A percentile compares a stretch with the other conserved stretches of the same genome.
phyloP scores from a whole-genome alignment of 306 rosid genomes.

The Gynostemma pentaphyllum region DNA sequence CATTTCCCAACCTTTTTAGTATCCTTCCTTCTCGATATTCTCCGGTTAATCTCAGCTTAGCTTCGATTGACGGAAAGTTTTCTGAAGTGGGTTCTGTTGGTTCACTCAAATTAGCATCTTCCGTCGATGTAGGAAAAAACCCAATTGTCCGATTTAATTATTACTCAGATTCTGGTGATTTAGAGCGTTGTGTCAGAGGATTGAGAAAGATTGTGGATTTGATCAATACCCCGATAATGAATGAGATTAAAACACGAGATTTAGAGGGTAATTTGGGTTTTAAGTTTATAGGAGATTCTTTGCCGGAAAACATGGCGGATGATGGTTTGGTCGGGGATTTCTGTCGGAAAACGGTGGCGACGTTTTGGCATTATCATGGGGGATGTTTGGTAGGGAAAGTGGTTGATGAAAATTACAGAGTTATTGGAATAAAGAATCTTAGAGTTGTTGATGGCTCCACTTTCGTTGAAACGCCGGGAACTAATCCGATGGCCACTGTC shows the following conservation, averaged over 20 bases:
- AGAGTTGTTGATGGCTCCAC: constrained; percentile 7
- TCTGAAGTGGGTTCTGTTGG: neutral
- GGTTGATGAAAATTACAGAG: neutral
- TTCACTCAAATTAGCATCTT: neutral
- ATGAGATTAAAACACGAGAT: neutral
- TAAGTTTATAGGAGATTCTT: neutral
- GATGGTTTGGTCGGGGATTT: neutral
- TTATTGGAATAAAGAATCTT: neutral
- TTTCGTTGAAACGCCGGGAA: neutral
- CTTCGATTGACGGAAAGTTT: neutral
- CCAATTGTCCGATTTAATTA: constrained; percentile 5
- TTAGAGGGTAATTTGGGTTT: neutral
- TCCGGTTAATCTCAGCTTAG: neutral
- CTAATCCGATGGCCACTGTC: constrained; percentile 5
- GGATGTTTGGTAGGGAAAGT: constrained; percentile 12
- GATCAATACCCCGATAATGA: neutral
- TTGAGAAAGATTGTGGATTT: neutral
- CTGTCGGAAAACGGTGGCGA: neutral
- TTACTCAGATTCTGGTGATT: neutral
- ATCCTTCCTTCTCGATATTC: neutral
- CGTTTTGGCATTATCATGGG: constrained; percentile 13
- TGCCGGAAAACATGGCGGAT: constrained; percentile 5
- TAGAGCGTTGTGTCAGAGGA: constrained; percentile 1
- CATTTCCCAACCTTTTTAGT: neutral
- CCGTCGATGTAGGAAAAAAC: neutral